Percentiles rank a stretch among this genome's conserved stretches.
These are phyloP conservation scores for Mycena chlorophos DNA, from an alignment of 768 basidiomycete genomes.

Conservation along the genomic window DNA sequence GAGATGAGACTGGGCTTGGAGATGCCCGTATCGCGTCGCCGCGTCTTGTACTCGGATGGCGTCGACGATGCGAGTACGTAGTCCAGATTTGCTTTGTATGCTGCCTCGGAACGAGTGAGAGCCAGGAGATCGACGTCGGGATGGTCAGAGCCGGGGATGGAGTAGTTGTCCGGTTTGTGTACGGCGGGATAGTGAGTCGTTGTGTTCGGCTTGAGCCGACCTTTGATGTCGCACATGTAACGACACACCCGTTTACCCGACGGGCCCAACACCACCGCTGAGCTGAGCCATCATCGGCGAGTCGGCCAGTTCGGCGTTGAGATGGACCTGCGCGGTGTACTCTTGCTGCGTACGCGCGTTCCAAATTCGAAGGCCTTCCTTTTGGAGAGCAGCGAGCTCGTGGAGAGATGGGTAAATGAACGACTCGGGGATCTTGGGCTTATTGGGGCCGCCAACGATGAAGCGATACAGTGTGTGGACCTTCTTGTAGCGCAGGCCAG, in stretches of 20 bases:
- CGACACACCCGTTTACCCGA: slow-evolving; percentile 31
- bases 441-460: slow-evolving; percentile 27
- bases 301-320: slow-evolving; percentile 24
- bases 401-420: slow-evolving; percentile 26
- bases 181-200: slow-evolving; percentile 36
- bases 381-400: slow-evolving; percentile 24
- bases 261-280: slow-evolving; percentile 36
- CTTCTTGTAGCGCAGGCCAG: slow-evolving; percentile 32
- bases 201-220: slow-evolving; percentile 28
- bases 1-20: slow-evolving; percentile 30
- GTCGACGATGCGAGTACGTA: slow-evolving; percentile 23
- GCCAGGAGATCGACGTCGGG: slow-evolving; percentile 25
- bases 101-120: slow-evolving; percentile 1
- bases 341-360: slow-evolving; percentile 16
- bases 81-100: slow-evolving; percentile 22
- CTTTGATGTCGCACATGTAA: slow-evolving; percentile 30
- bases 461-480: slow-evolving; percentile 21
- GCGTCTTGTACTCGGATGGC: slow-evolving; percentile 25
- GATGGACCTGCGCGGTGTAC: slow-evolving; percentile 9
- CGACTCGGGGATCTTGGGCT: slow-evolving; percentile 27
- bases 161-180: slow-evolving; percentile 26
- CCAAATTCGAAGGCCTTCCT: slow-evolving; percentile 26
- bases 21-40: slow-evolving; percentile 32
- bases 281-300: slow-evolving; percentile 28
- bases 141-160: slow-evolving; percentile 29